Base-by-base conservation (phyloP, 139 green algal species). In the Closterium sp. region DNA sequence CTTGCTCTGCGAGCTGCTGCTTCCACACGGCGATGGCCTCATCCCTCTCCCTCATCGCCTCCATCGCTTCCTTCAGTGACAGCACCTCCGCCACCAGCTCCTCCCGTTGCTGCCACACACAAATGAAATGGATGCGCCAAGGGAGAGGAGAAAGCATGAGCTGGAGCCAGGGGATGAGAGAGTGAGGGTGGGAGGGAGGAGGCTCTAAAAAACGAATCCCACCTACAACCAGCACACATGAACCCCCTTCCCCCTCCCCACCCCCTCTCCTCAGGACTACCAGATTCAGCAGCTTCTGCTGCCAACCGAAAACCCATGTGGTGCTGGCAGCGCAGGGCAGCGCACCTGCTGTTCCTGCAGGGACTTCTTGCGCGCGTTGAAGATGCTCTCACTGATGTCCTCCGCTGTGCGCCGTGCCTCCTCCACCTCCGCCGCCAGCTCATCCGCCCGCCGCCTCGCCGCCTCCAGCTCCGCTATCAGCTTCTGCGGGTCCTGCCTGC, bases 11-110 rank as follows among this genome's bases (percentile, higher is more conserved):
- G 79, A 86, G 79, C 9, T 86, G 10, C 73, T 86, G 85, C 85
- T 87, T 87, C 85, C 85, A 87, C n/a, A 30, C 28, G 85, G 85
- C n/a, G n/a, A 87, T 87, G 85, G 85, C n/a, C 85, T 87, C 85
- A 1, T 87, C 85, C 28, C 85, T 17, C 85, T 87, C 85, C 28
- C 85, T 28, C 85, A 87, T 87, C 85, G 85, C 85, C 73, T 28
- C 73, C 73, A 86, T 86, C 70, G 4, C 4, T 27, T 5, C 70
- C 70, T 5, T 17, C 2, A 86, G 4, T 4, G 70, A 24, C 70
- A 86, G 22, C 2, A 5, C 85, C 85, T 87, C 85, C 85, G 85
- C 85, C 85, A 87, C 85, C 85, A 87, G 85, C 85, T 87, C 85
- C 85, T 87, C 85, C 85, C 85, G 85, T 87, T 87, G 85, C 85